phyloP scores from a whole-genome alignment of 2,329 filamentous ascomycete species.

The Fusarium sambucinum region DNA sequence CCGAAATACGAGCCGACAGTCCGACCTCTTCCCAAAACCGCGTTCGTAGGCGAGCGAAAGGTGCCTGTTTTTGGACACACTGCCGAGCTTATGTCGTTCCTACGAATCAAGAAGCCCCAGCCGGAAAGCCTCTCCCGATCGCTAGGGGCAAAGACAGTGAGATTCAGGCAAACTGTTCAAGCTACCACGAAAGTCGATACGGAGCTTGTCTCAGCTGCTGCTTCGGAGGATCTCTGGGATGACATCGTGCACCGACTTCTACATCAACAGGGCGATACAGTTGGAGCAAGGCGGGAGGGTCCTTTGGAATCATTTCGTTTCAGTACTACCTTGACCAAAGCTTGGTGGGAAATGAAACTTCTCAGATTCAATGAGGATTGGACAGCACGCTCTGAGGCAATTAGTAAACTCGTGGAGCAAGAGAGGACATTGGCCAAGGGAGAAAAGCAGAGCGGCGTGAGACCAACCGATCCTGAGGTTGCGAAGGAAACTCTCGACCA shows the following conservation, averaged over 20 bases:
- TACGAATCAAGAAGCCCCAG: constrained; percentile 76
- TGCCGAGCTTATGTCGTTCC: constrained; percentile 69
- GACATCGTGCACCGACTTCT: constrained; percentile 50
- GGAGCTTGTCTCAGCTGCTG: constrained; percentile 49
- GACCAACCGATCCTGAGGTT: constrained; percentile 7
- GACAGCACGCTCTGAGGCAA: constrained; percentile 56
- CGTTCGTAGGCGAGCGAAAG: constrained; percentile 55
- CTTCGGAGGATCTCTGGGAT: constrained; percentile 65
- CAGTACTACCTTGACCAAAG: constrained; percentile 48
- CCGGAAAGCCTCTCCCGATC: constrained; percentile 68
- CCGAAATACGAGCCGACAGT: constrained; percentile 62
- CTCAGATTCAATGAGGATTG: constrained; percentile 54
- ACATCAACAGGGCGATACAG: constrained; percentile 24
- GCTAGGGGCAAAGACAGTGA: constrained; percentile 63
- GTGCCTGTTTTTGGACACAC: constrained; percentile 69
- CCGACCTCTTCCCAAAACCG: constrained; percentile 62
- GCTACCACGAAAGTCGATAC: constrained; percentile 56
- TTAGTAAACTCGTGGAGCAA: constrained; percentile 56
- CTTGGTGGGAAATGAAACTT: constrained; percentile 52
- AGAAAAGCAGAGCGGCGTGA: constrained; percentile 30
- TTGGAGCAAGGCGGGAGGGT: constrained; percentile 11
- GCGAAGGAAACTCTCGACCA: constrained; percentile 23
- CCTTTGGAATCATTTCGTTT: constrained; percentile 49
- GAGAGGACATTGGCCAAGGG: constrained; percentile 52
- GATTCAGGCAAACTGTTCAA: constrained; percentile 58